Evolutionary conservation across 1,284 basidiomycete genomes (phyloP).

Genomic region (Irpex sp.): DNA sequence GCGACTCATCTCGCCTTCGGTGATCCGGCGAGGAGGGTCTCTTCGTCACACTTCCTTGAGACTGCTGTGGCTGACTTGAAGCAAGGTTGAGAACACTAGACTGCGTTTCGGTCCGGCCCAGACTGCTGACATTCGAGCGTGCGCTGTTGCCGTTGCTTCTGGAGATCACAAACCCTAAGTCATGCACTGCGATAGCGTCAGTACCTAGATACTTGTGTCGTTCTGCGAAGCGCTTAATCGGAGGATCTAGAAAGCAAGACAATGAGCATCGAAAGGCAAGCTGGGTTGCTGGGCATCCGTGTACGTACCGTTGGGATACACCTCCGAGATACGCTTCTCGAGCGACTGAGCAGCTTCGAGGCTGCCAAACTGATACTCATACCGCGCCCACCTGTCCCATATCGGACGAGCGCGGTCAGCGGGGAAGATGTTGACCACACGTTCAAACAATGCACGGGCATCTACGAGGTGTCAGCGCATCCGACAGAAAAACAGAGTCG

Average conservation of each 20-base stretch:
- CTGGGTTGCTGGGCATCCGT: background rate
- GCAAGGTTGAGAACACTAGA: constrained; percentile 32
- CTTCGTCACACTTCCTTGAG: constrained; percentile 26
- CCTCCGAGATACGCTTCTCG: constrained; percentile 84
- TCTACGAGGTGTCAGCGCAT: constrained; percentile 46
- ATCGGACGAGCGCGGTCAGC: constrained; percentile 80
- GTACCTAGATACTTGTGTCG: constrained; percentile 85
- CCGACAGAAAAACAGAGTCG: constrained; percentile 1
- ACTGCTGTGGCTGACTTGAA: constrained; percentile 17
- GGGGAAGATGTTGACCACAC: constrained; percentile 76
- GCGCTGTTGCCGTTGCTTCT: constrained; percentile 25
- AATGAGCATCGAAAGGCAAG: constrained; percentile 4
- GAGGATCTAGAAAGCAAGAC: constrained; percentile 55
- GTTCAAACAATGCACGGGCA: constrained; percentile 93
- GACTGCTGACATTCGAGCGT: constrained; percentile 22
- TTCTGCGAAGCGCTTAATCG: constrained; percentile 90
- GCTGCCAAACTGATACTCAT: constrained; percentile 95
- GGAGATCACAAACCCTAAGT: constrained; percentile 73
- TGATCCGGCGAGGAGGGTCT: constrained; percentile 48
- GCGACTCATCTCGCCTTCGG: constrained; percentile 40
- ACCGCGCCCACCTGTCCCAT: constrained; percentile 95
- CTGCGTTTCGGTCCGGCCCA: constrained; percentile 48
- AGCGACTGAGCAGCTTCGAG: constrained; percentile 87
- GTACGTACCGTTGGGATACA: constrained; percentile 75
- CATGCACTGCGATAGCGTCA: constrained; percentile 86